Base-by-base conservation (phyloP, 1,284 basidiomycete genomes). In the Ustilago nuda region DNA sequence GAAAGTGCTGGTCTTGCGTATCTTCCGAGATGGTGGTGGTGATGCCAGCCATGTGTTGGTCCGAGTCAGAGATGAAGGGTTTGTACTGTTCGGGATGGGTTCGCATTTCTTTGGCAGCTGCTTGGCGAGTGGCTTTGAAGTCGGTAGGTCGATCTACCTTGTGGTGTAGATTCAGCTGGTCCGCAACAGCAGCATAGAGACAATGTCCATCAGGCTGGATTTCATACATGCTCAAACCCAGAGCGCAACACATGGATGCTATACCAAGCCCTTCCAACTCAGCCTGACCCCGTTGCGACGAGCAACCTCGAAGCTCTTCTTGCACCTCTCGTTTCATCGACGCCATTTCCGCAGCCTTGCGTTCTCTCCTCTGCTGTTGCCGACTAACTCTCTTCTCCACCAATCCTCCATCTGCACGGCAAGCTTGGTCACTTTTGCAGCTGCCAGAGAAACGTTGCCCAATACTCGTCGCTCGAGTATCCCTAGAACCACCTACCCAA, bases 121-220 rank as follows among this genome's bases (percentile, higher is more conserved):
- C 89, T 12, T 85, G 86, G 35, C 97, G 92, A 43, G 91, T 76
- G 4, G 60, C 61, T 9, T 73, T 59, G 78, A 86, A 87, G 56
- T 82, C 89, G 23, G 87, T 88, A 19, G 87, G 80, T 2, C 39
- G 6, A 8, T 27, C 27, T 11, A 68, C 43, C 43, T 68, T 69
- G 3, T 43, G 23, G 52, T 66, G 62, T 17, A 79, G 43, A 8
- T 84, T 86, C 7, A 89, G 83, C 77, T 89, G 95, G 85, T 98
- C 94, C 19, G 94, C 95, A 12, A 98, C 89, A 5, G 95, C 94
- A 50, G 94, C 92, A 87, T 93, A 98, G 45, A 98, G 90, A 87
- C 95, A 98, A 82, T 98, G 95, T 0, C 95, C 95, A 82, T 98
- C 95, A 9, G 95, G 94, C 72, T 91, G 92, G 81, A 98, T 93